A percentile compares a stretch with the other conserved stretches of the same genome.
phyloP scores from a whole-genome alignment of 345 rosid genomes.

The Eucalyptus polybractea region DNA sequence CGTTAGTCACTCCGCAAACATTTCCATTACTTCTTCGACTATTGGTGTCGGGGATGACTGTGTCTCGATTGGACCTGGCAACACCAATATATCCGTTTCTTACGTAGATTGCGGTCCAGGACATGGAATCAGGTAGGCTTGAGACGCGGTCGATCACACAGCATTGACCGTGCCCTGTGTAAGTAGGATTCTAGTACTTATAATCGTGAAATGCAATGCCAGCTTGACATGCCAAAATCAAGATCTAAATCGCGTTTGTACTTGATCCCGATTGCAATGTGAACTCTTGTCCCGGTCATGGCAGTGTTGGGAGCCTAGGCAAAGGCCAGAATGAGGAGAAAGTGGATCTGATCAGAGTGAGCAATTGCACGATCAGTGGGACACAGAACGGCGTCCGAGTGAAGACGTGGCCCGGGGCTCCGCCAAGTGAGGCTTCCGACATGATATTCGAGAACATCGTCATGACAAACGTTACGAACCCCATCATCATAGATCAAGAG shows the following conservation, averaged over 20 bases:
- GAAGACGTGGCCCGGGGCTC: conserved; percentile 39
- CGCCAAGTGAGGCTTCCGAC: conserved; percentile 14
- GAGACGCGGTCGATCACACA: neutral
- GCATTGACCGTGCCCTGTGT: neutral
- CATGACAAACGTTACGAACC: conserved; percentile 42
- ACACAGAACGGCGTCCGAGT: conserved; percentile 43
- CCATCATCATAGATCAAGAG: conserved; percentile 39
- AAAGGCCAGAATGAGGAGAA: conserved; percentile 21
- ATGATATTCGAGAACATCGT: conserved; percentile 20
- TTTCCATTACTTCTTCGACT: conserved; percentile 12
- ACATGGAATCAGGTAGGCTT: conserved; percentile 45
- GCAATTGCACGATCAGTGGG: conserved; percentile 23
- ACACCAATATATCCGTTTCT: conserved; percentile 10
- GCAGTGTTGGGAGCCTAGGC: conserved; percentile 53
- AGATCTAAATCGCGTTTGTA: neutral
- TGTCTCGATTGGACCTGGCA: conserved; percentile 43
- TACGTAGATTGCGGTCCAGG: conserved; percentile 38
- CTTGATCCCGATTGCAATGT: neutral
- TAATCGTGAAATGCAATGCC: neutral
- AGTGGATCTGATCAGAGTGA: conserved; percentile 21
- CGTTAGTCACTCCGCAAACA: conserved; percentile 19
- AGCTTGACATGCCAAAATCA: neutral
- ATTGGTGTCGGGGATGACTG: conserved; percentile 57
- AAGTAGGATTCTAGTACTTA: neutral
- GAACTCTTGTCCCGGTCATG: neutral